phyloP scores from a whole-genome alignment of 208 protist species.

The Acanthamoeba royreba region DNA sequence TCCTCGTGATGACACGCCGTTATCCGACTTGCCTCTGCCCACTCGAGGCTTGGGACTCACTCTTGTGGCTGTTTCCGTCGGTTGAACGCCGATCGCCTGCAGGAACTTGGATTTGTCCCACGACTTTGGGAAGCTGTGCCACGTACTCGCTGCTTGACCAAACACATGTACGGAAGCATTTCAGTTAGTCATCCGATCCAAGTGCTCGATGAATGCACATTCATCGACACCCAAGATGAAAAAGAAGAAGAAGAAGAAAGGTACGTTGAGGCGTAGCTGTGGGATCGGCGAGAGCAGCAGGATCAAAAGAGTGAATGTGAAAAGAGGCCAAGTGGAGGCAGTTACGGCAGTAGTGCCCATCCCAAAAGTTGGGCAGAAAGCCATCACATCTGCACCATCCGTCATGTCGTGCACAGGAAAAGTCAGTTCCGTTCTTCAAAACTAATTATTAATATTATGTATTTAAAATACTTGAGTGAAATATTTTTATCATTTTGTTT shows the following conservation, averaged over 20 bases:
- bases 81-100: neutral
- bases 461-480: neutral
- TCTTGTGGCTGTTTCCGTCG: neutral
- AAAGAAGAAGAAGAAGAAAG: neutral
- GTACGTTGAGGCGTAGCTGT: constrained; percentile 5
- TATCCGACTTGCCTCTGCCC: neutral
- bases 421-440: no score
- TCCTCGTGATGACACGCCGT: no score
- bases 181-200: neutral
- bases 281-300: neutral
- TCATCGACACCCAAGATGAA: neutral
- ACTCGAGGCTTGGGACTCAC: neutral
- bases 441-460: no score
- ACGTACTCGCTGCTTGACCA: neutral
- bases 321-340: neutral
- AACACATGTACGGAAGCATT: neutral
- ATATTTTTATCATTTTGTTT: neutral
- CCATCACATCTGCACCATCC: neutral
- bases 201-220: neutral
- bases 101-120: neutral
- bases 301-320: neutral
- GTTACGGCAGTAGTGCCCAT: neutral
- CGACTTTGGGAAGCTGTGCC: constrained; percentile 28
- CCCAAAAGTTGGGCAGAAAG: neutral
- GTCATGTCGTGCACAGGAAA: no score